Percentiles rank a stretch among this genome's conserved stretches.
These are phyloP conservation scores for Cornus suecica DNA, from an alignment of 148 eudicot species.

Conservation along the genomic window DNA sequence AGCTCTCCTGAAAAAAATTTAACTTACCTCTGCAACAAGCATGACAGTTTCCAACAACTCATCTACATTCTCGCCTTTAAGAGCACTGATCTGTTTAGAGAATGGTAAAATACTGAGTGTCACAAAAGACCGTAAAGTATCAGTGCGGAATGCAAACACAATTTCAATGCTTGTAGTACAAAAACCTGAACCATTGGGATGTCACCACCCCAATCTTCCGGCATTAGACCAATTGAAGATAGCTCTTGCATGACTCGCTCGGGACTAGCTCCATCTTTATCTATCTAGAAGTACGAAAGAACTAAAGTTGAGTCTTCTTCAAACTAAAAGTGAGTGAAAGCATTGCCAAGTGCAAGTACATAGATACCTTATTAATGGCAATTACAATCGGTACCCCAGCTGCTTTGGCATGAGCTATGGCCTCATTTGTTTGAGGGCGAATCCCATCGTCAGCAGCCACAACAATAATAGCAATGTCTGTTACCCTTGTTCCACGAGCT, in stretches of 20 bases:
- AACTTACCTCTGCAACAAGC: constrained; percentile 95
- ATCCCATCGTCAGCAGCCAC: constrained; percentile 99
- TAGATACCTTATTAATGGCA: constrained; percentile 88
- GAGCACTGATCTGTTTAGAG: constrained; percentile 80
- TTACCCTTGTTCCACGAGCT: constrained; percentile 98
- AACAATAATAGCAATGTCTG: constrained; percentile 93
- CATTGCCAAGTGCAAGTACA: background rate
- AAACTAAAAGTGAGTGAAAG: constrained; percentile 1
- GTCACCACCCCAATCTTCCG: constrained; percentile 99
- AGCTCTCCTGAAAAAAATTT: background rate
- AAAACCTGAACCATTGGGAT: constrained; percentile 84
- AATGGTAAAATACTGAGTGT: background rate
- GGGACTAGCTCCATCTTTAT: constrained; percentile 97
- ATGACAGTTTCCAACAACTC: constrained; percentile 88
- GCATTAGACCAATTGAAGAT: constrained; percentile 83
- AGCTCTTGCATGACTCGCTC: constrained; percentile 98
- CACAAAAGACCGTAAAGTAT: background rate
- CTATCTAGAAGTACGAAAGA: constrained; percentile 50
- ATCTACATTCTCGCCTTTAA: constrained; percentile 85
- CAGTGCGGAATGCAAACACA: background rate
- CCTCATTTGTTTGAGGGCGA: constrained; percentile 92
- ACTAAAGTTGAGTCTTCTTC: constrained; percentile 4
- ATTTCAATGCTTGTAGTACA: background rate
- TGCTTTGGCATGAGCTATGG: constrained; percentile 98
- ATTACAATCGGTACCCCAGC: constrained; percentile 94